These are phyloP conservation scores for Coemansia sp. DNA, from an alignment of 192 early-diverging fungal species.

Conservation along the genomic window DNA sequence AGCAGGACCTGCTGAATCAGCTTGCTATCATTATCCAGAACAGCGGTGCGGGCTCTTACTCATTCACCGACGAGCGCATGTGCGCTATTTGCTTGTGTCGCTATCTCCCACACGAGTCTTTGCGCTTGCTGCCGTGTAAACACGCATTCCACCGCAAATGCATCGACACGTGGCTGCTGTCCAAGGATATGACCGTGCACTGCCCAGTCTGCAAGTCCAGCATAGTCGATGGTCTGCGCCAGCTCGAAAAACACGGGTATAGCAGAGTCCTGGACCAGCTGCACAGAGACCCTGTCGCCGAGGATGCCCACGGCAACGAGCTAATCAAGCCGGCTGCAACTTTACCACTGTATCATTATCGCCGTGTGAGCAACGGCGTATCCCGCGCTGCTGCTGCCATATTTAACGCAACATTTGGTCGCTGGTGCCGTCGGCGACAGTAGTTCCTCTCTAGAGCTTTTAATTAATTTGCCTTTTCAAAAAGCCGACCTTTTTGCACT, in stretches of 20 bases:
- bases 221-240: constrained; percentile 25
- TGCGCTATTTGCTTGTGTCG: constrained; percentile 73
- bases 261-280: constrained; percentile 19
- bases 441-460: too few species aligned
- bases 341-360: background rate
- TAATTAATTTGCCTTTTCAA: too few species aligned
- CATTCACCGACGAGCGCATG: constrained; percentile 55
- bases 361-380: background rate
- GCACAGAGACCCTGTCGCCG: background rate
- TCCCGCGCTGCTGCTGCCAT: background rate
- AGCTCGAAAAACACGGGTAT: constrained; percentile 34
- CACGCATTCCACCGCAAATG: constrained; percentile 81
- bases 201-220: constrained; percentile 76
- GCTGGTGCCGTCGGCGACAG: background rate
- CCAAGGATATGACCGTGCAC: constrained; percentile 59
- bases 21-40: constrained; percentile 36
- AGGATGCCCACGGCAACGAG: background rate
- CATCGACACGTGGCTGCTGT: constrained; percentile 72
- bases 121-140: constrained; percentile 64
- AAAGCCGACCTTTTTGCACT: too few species aligned
- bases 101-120: constrained; percentile 63
- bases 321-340: background rate
- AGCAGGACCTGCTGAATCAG: constrained; percentile 20
- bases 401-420: constrained; percentile 2
- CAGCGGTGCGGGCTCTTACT: constrained; percentile 28